These are phyloP conservation scores for Zygosaccharomyces pseudobailii DNA, from an alignment of 1,139 yeast genomes.

Conservation along the genomic window DNA sequence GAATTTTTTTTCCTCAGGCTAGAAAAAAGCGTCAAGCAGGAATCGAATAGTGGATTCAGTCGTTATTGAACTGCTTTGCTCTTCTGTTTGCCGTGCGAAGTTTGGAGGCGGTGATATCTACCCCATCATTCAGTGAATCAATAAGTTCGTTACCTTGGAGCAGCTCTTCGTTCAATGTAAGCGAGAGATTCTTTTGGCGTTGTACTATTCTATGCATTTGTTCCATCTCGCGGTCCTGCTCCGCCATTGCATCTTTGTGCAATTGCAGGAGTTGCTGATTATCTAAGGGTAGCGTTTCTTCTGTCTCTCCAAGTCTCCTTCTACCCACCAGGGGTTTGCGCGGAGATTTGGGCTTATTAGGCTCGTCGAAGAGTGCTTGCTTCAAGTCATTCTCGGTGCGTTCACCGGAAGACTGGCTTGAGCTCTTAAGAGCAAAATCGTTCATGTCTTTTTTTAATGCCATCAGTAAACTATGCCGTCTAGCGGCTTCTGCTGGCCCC, in stretches of 20 bases:
- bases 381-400: constrained; percentile 1
- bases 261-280: constrained; percentile 58
- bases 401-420: not conserved
- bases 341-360: constrained; percentile 5
- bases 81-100: constrained; percentile 59
- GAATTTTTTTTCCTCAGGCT: not conserved
- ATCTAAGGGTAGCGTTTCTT: constrained; percentile 51
- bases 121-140: constrained; percentile 58
- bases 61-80: constrained; percentile 41
- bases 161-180: constrained; percentile 70
- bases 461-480: constrained; percentile 41
- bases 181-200: constrained; percentile 68
- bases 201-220: constrained; percentile 53
- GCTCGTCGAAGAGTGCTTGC: constrained; percentile 8
- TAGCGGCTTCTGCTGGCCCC: constrained; percentile 35
- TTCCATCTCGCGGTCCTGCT: constrained; percentile 66
- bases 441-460: constrained; percentile 38
- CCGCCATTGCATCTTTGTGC: constrained; percentile 54
- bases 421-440: constrained; percentile 11
- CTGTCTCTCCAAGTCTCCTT: constrained; percentile 70
- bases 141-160: constrained; percentile 69
- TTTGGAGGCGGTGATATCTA: constrained; percentile 57
- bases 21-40: constrained; percentile 3
- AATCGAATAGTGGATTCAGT: constrained; percentile 6
- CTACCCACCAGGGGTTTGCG: constrained; percentile 28